Evolutionary conservation across 495 filamentous ascomycete species (phyloP), one percentile per base, ranked within the genome.

Genomic region (Extremus antarcticus): DNA sequence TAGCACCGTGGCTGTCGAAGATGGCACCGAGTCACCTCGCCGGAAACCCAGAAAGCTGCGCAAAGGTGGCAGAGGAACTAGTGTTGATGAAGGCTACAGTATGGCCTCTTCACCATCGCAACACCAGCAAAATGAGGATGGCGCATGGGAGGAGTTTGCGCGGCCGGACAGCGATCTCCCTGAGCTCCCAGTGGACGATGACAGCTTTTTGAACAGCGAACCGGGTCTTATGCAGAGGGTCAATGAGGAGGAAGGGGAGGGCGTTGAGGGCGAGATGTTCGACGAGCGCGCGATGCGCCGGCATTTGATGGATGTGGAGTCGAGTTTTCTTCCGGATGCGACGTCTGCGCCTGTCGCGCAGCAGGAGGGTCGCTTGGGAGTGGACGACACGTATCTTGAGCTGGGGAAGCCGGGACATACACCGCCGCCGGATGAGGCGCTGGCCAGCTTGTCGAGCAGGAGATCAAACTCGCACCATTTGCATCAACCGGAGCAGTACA

Each of bases 221-320:
- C 40, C 52, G 46, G 47, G 25, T 39, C 46, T 47, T 19, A 47
- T 40, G 32, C 40, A 38, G 10, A 20, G 48, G 43, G 2, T 17
- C 17, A 11, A 16, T 2, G 8, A 25, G 16, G 43, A 55, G 20
- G 15, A 16, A 25, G 45, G 22, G 10, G 43, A 38, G 7, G 32
- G 35, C 10, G 24, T 24, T 15, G 25, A 45, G 15, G 29, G 39
- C 29, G 52, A 54, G 17, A n/a, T 24, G 15, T 22, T 47, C 8
- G 53, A 39, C 68, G 82, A 85, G 57, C 69, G 69, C 7, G 77
- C 80, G 63, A 78, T 87, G 79, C 74, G 76, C 50, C 74, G 73
- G 53, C 84, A 86, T 65, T 65, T 94, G 54, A 83, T 87, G 72
- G 89, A 94, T 64, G 79, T 92, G 55, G 90, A 95, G 66, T 94